Evolutionary conservation across 441 rosid genomes (phyloP).

Genomic region (Viola pubescens): DNA sequence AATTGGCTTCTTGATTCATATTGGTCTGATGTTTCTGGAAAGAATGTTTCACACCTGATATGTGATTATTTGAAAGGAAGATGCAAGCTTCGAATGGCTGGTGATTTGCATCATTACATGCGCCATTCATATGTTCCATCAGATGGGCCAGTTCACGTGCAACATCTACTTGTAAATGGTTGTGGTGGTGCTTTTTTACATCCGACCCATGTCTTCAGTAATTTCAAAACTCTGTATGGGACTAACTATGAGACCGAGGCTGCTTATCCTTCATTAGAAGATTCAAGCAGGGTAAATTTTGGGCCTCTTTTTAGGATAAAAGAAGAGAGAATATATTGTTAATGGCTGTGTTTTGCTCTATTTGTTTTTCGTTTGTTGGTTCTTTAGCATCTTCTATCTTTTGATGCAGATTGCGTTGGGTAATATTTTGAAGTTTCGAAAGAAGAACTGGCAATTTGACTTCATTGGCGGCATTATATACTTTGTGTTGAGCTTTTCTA

Average conservation of each 20-base stretch:
- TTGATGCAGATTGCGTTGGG: constrained; percentile 89
- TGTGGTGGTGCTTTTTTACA: constrained; percentile 99
- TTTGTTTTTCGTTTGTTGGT: constrained; percentile 10
- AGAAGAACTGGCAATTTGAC: constrained; percentile 99
- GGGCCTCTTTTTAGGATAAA: not conserved
- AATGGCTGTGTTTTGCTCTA: constrained; percentile 2
- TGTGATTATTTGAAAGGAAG: constrained; percentile 79
- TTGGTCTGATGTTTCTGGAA: constrained; percentile 72
- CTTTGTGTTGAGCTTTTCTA: constrained; percentile 79
- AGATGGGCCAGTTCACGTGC: constrained; percentile 67
- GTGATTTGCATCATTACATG: constrained; percentile 99
- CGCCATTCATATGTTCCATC: constrained; percentile 81
- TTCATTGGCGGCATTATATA: constrained; percentile 96
- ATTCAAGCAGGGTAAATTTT: constrained; percentile 81
- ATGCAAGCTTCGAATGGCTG: constrained; percentile 94
- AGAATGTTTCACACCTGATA: constrained; percentile 76
- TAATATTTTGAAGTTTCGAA: constrained; percentile 95
- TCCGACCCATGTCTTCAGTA: constrained; percentile 90
- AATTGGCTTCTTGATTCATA: constrained; percentile 99
- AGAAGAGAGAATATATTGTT: constrained; percentile 6
- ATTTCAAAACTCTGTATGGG: constrained; percentile 59
- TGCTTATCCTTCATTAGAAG: constrained; percentile 94
- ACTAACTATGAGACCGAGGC: constrained; percentile 70
- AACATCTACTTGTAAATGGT: constrained; percentile 94
- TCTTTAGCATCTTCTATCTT: constrained; percentile 15